These are phyloP conservation scores for Podospora pseudocomata DNA, from an alignment of 495 filamentous ascomycete species.

Conservation along the genomic window DNA sequence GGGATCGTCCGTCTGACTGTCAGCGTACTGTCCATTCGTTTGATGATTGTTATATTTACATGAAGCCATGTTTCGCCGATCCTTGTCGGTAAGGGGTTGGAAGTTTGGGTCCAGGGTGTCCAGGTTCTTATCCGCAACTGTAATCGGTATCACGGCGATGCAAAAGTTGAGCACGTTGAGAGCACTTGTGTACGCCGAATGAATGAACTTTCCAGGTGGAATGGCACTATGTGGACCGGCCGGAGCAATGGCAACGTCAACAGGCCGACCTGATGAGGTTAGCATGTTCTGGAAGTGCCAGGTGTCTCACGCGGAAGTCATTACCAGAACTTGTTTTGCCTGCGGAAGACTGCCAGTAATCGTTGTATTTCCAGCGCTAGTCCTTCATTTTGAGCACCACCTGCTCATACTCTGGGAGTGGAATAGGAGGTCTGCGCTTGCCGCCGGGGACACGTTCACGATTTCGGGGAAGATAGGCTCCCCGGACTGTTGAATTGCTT, in stretches of 20 bases:
- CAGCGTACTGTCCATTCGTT: neutral
- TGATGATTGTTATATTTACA: neutral
- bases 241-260: slow-evolving; percentile 25
- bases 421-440: neutral
- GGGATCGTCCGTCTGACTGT: neutral
- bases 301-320: too few relatives aligned
- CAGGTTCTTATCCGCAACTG: neutral
- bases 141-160: neutral
- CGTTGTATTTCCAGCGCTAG: neutral
- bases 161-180: neutral
- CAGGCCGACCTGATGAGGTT: slow-evolving; percentile 21
- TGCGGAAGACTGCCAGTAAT: neutral
- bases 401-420: neutral
- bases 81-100: neutral
- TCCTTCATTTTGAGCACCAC: neutral
- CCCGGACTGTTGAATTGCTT: neutral
- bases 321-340: slow-evolving; percentile 5
- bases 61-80: neutral
- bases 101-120: neutral
- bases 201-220: neutral
- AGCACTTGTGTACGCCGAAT: neutral
- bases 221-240: slow-evolving; percentile 1
- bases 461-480: neutral
- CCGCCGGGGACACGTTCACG: neutral
- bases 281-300: too few relatives aligned